These are phyloP conservation scores for Diutina catenulata DNA, from an alignment of 1,139 yeast species.

Conservation along the genomic window DNA sequence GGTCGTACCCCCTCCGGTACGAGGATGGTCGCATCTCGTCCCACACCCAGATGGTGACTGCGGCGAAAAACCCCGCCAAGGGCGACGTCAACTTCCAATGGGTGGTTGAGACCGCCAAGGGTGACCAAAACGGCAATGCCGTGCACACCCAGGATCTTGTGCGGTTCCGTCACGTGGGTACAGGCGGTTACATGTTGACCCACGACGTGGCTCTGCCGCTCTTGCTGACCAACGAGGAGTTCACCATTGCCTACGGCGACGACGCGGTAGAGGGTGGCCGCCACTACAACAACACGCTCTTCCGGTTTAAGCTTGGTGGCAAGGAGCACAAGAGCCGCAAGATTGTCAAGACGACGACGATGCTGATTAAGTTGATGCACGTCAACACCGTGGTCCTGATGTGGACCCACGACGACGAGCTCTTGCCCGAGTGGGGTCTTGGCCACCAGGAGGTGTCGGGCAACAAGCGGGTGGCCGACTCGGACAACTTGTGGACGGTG, in stretches of 20 bases:
- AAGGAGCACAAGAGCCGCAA: slow-evolving; percentile 34
- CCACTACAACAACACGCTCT: slow-evolving; percentile 64
- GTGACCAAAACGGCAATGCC: slow-evolving; percentile 16
- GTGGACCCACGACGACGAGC: slow-evolving; percentile 84
- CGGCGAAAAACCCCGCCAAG: slow-evolving; percentile 29
- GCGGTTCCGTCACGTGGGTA: slow-evolving; percentile 72
- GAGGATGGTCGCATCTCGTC: slow-evolving; percentile 96
- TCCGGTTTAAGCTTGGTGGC: slow-evolving; percentile 55
- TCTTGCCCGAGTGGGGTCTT: slow-evolving; percentile 91
- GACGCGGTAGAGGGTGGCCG: slow-evolving; percentile 24
- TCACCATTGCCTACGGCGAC: slow-evolving; percentile 61
- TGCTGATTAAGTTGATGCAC: slow-evolving; percentile 62
- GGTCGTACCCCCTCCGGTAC: slow-evolving; percentile 74
- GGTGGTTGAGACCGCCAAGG: slow-evolving; percentile 46
- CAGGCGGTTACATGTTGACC: slow-evolving; percentile 68
- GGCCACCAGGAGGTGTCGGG: slow-evolving; percentile 92
- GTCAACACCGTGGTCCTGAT: slow-evolving; percentile 82
- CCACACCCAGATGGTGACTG: slow-evolving; percentile 90
- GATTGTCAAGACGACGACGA: slow-evolving; percentile 55
- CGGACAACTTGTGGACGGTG: slow-evolving; percentile 62
- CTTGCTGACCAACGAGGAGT: slow-evolving; percentile 83
- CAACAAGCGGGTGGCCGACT: slow-evolving; percentile 64
- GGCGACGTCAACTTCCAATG: slow-evolving; percentile 67
- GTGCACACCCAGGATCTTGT: slow-evolving; percentile 50
- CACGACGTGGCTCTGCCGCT: slow-evolving; percentile 98